Evolutionary conservation across 108 stramenopile species (phyloP), one percentile per base, ranked within the genome.

Genomic region (Chaetoceros tenuissimus): DNA sequence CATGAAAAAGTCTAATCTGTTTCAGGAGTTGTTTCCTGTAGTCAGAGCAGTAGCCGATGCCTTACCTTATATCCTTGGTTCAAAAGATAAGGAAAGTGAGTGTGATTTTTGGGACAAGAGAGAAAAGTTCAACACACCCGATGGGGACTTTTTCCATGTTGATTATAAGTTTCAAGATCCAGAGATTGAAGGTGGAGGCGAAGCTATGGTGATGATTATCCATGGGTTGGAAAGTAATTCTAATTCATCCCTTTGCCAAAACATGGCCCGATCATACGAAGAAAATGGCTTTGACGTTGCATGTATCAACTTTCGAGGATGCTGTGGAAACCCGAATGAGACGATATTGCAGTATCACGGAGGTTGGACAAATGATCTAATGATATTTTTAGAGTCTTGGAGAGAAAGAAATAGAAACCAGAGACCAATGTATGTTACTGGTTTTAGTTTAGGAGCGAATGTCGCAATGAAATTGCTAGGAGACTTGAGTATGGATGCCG

Each of bases 361-460:
- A 19, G 93, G 95, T n/a, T 96, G 89, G 62, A 91, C 89, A 5
- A 84, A 91, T 51, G 95, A 96, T 59, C 66, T 93, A n/a, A 46
- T 60, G 18, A 68, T 79, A 25, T 84, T 75, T 55, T 59, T 96
- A 46, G 53, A 68, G 24, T 46, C 72, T n/a, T 45, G 86, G 28
- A 52, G 62, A 23, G 53, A 67, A 28, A 46, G 53, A 7, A 26
- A 53, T 51, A 53, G 63, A 28, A 44, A 46, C 25, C 64, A 28
- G 54, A 64, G 3, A 54, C 76, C 75, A 19, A 55, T 90, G 13
- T 96, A 85, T 65, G 68, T 96, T 17, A 72, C 79, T 25, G 93
- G 91, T 27, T 96, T 93, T 57, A 84, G 82, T 1, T 66, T 96
- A n/a, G 93, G 95, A 17, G 93, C 83, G 3, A 94, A 94, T 69